Conservation (phyloP, 768 basidiomycete species). For the Tulasnella sp. region DNA sequence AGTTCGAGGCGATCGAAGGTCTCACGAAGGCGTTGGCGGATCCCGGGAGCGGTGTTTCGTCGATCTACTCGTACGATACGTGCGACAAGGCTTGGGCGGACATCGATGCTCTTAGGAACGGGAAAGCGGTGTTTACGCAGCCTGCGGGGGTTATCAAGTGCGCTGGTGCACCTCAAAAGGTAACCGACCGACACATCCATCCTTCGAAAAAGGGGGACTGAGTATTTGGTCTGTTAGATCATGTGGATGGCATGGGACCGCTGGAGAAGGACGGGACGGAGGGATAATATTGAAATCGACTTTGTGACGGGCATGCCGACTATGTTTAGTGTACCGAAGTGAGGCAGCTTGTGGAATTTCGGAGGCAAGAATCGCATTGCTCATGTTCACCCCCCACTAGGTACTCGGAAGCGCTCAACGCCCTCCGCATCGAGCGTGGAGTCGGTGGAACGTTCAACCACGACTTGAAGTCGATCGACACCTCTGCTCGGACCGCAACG, state of each 20-base stretch:
- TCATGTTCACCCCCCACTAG: neutral
- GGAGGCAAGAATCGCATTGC: neutral
- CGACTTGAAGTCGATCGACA: conserved; percentile 69
- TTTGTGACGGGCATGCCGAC: conserved; percentile 88
- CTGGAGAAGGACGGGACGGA: conserved; percentile 48
- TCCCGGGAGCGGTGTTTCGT: conserved; percentile 68
- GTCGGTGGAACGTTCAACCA: conserved; percentile 73
- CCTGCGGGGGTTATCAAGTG: conserved; percentile 90
- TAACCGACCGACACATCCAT: conserved; percentile 19
- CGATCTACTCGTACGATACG: conserved; percentile 83
- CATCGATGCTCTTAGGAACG: conserved; percentile 60
- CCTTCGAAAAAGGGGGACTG: neutral
- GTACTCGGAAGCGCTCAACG: conserved; percentile 78
- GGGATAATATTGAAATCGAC: conserved; percentile 47
- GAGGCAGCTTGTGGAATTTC: neutral
- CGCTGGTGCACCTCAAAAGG: conserved; percentile 53
- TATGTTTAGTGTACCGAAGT: conserved; percentile 94
- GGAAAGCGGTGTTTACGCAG: conserved; percentile 90
- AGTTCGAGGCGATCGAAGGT: conserved; percentile 66
- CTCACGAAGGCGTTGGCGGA: conserved; percentile 67
- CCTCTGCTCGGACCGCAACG: conserved; percentile 59
- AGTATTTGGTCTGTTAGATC: conserved; percentile 33
- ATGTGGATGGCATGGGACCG: conserved; percentile 97
- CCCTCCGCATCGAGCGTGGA: conserved; percentile 63
- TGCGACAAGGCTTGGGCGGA: conserved; percentile 84